These are phyloP conservation scores for Gracilariopsis chorda DNA, from an alignment of 23 red algal genomes.

Conservation along the genomic window DNA sequence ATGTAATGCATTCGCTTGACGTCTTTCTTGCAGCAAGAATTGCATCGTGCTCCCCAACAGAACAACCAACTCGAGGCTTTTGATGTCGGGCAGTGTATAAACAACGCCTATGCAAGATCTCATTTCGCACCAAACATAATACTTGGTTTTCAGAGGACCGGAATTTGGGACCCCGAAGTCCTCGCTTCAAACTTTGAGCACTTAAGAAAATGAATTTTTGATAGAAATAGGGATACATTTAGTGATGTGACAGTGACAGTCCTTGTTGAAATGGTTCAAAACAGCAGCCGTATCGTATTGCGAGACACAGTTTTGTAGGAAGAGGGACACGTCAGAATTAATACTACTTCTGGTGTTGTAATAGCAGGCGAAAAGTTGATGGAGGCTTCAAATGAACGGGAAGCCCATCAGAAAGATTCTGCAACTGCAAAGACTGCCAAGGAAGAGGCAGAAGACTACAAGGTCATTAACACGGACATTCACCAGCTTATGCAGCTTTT, in stretches of 20 bases:
- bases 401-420: no score
- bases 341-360: neutral
- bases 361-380: neutral
- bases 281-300: no score
- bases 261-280: neutral
- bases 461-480: neutral
- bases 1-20: neutral
- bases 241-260: neutral
- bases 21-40: neutral
- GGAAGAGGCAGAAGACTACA: neutral
- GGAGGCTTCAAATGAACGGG: neutral
- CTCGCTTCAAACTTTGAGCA: neutral
- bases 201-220: neutral
- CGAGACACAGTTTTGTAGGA: neutral
- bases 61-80: slow-evolving; percentile 11
- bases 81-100: neutral
- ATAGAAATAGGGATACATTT: neutral
- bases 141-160: slow-evolving; percentile 2
- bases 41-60: neutral
- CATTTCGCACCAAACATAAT: no score
- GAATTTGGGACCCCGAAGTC: neutral
- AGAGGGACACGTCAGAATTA: neutral
- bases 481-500: neutral
- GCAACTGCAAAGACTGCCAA: no score
- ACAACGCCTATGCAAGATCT: neutral